Evolutionary conservation across 2,329 filamentous ascomycete genomes (phyloP).

Genomic region (Hypoxylon sp.): DNA sequence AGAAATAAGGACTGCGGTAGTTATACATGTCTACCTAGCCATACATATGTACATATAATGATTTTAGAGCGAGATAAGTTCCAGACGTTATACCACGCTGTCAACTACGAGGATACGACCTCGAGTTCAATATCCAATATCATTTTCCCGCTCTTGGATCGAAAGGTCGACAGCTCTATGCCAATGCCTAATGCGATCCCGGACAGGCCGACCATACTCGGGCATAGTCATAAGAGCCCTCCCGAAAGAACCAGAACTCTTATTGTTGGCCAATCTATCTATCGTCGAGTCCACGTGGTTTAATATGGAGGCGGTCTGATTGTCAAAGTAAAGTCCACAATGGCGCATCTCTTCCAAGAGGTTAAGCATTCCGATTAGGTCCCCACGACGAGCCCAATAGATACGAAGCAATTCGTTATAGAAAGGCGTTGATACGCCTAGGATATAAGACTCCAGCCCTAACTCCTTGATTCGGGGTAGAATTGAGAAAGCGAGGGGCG

Average conservation of each 20-base stretch:
- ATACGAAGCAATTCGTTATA: conserved; percentile 77
- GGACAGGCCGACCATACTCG: conserved; percentile 55
- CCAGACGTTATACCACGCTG: neutral
- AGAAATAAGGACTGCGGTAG: neutral
- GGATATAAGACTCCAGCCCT: conserved; percentile 78
- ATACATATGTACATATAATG: conserved; percentile 4
- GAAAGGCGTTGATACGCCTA: conserved; percentile 78
- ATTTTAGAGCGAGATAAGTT: conserved; percentile 1
- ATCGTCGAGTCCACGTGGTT: conserved; percentile 53
- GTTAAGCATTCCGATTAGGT: conserved; percentile 68
- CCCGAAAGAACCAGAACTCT: conserved; percentile 51
- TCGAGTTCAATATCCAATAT: conserved; percentile 42
- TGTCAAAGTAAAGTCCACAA: conserved; percentile 72
- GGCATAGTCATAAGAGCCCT: conserved; percentile 56
- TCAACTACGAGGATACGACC: neutral
- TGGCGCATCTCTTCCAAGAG: conserved; percentile 77
- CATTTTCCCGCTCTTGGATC: conserved; percentile 44
- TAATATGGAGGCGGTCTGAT: conserved; percentile 60
- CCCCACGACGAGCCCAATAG: conserved; percentile 73
- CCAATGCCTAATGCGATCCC: conserved; percentile 54
- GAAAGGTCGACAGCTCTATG: conserved; percentile 49
- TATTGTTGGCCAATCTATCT: conserved; percentile 26
- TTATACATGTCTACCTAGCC: neutral
- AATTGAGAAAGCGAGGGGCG: conserved; percentile 71
- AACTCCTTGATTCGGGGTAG: conserved; percentile 77